These are phyloP conservation scores for Calocybe cyanea DNA, from an alignment of 768 basidiomycete species.

Conservation along the genomic window DNA sequence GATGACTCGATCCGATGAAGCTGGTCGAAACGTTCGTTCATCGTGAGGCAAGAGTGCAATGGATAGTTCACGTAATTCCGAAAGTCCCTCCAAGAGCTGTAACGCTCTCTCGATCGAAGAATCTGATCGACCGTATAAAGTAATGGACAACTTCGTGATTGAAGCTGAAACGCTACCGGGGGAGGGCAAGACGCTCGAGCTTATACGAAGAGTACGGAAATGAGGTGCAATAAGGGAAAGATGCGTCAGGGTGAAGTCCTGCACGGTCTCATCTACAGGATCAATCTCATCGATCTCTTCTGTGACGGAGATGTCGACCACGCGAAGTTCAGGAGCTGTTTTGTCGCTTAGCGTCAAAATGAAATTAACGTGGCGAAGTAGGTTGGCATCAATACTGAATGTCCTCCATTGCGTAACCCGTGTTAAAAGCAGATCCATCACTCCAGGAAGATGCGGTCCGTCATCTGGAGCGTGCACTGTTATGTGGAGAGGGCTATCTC, in stretches of 20 bases:
- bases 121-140: slow-evolving; percentile 21
- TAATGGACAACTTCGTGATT: slow-evolving; percentile 31
- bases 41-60: slow-evolving; percentile 33
- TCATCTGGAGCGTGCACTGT: slow-evolving; percentile 36
- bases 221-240: slow-evolving; percentile 30
- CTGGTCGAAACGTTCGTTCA: slow-evolving; percentile 21
- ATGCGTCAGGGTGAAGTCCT: slow-evolving; percentile 24
- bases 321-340: slow-evolving; percentile 31
- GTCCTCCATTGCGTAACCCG: slow-evolving; percentile 41
- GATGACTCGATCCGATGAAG: slow-evolving; percentile 14
- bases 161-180: slow-evolving; percentile 27
- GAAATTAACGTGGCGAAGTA: slow-evolving; percentile 33
- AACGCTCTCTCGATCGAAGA: slow-evolving; percentile 24
- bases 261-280: slow-evolving; percentile 14
- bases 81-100: slow-evolving; percentile 33
- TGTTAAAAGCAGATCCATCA: slow-evolving; percentile 37
- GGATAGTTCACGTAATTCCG: slow-evolving; percentile 35
- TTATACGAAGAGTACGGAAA: slow-evolving; percentile 29
- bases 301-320: slow-evolving; percentile 26
- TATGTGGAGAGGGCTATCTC: slow-evolving; percentile 39
- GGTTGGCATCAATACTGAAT: slow-evolving; percentile 35
- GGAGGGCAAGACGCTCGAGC: slow-evolving; percentile 31
- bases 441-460: slow-evolving; percentile 23
- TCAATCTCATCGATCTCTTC: slow-evolving; percentile 24
- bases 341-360: slow-evolving; percentile 34